Evolutionary conservation across 1,284 basidiomycete species (phyloP), one percentile per base, ranked within the genome.

Genomic region (Termitomyces sp.): DNA sequence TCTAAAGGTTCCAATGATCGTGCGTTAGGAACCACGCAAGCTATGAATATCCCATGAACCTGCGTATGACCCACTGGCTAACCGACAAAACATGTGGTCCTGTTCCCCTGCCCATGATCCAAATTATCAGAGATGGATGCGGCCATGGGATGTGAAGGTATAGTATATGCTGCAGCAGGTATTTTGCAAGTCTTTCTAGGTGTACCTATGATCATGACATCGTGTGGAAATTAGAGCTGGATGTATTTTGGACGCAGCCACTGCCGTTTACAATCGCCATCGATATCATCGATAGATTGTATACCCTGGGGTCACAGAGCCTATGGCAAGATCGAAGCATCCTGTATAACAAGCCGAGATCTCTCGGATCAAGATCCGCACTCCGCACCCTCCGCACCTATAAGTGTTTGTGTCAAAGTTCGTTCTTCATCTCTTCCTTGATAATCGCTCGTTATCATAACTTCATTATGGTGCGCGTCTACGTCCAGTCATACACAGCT

Each of bases 291-390:
- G 53, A 59, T 59, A 52, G 55, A 57, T 50, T 43, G 42, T 34
- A 34, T 33, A 26, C 40, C 8, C 13, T 50, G 41, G n/a, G 17
- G 24, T 43, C 44, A 46, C 34, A 36, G 38, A 39, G 31, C 42
- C 45, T 53, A 43, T 36, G 34, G 34, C 34, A 51, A 21, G 63
- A 64, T 67, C 65, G 65, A 64, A 62, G 63, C 58, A 24, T 47
- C 45, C 28, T 47, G 17, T 28, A 60, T 52, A 48, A 56, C 52
- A 47, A 52, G 53, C 57, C 62, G 63, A 69, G 69, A 70, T 69
- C 64, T 63, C 57, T 71, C 80, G 78, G 81, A 86, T 86, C 84
- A 81, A 84, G 84, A 85, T 86, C 84, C 81, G 81, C 73, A 77
- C 75, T 78, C 78, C 77, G 80, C 78, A 72, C 68, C 68, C 69